A percentile compares a stretch with the other conserved stretches of the same genome.
Evolutionary conservation across 2,329 filamentous ascomycete species (phyloP).

Genomic region (Nemania sp.): DNA sequence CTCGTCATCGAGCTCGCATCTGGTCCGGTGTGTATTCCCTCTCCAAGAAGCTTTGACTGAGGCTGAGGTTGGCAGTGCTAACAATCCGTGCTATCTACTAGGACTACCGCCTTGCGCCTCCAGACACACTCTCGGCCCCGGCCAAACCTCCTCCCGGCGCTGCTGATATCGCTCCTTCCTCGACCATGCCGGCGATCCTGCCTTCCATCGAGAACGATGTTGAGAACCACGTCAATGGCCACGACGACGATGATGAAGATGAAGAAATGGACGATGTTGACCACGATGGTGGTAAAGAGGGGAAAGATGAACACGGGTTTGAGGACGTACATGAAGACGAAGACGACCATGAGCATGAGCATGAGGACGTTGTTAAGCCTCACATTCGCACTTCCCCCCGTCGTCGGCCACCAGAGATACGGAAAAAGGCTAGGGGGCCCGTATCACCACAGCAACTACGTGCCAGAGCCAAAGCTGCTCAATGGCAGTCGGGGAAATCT

Average conservation of each 20-base stretch:
- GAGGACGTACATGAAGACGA: not conserved
- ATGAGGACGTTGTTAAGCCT: not conserved
- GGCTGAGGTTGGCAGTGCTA: too few relatives aligned
- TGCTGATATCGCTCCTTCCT: not conserved
- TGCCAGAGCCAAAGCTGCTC: slow-evolving; percentile 33
- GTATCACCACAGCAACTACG: slow-evolving; percentile 31
- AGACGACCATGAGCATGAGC: not conserved
- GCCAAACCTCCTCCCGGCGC: not conserved
- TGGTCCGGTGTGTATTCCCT: slow-evolving; percentile 27
- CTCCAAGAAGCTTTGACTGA: not conserved
- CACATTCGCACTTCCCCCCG: slow-evolving; percentile 9
- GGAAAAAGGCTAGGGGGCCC: slow-evolving; percentile 19
- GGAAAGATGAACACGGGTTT: not conserved
- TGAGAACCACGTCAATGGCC: not conserved
- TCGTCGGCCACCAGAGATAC: slow-evolving; percentile 9
- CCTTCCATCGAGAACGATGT: slow-evolving; percentile 33
- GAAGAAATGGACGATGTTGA: not conserved
- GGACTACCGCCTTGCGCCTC: slow-evolving; percentile 29
- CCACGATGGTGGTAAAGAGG: not conserved
- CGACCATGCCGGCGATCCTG: slow-evolving; percentile 15
- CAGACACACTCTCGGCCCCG: not conserved
- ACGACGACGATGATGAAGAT: not conserved
- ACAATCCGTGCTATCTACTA: slow-evolving; percentile 23
- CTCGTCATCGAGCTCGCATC: slow-evolving; percentile 29
- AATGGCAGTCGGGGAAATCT: slow-evolving; percentile 37